phyloP scores from a whole-genome alignment of 2,329 filamentous ascomycete species.

The Verticillium longisporum region DNA sequence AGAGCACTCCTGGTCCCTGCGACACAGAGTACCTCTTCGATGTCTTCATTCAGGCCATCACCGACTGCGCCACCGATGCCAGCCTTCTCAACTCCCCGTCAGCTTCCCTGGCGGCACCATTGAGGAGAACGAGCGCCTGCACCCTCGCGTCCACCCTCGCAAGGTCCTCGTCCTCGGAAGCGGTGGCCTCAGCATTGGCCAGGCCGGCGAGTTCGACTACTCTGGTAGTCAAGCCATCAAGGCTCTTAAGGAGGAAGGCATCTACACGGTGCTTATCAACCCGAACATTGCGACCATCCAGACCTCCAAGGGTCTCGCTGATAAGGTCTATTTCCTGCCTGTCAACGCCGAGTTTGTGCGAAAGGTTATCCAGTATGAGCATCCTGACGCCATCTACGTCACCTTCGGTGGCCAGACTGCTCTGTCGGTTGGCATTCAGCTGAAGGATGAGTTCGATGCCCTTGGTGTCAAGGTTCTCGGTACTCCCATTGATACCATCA shows the following conservation, averaged over 20 bases:
- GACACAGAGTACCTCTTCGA: slow-evolving; percentile 98
- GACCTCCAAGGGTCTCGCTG: slow-evolving; percentile 92
- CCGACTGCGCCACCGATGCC: slow-evolving; percentile 60
- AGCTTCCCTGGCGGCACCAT: slow-evolving; percentile 79
- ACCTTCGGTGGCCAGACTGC: slow-evolving; percentile 98
- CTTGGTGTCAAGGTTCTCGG: slow-evolving; percentile 92
- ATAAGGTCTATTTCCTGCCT: slow-evolving; percentile 98
- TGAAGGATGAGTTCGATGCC: slow-evolving; percentile 92
- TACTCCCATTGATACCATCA: slow-evolving; percentile 95
- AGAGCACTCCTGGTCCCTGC: slow-evolving; percentile 89
- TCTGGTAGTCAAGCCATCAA: slow-evolving; percentile 98
- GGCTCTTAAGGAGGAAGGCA: slow-evolving; percentile 93
- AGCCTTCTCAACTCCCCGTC: slow-evolving; percentile 63
- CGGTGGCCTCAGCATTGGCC: slow-evolving; percentile 93
- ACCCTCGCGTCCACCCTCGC: slow-evolving; percentile 79
- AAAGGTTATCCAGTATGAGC: slow-evolving; percentile 93
- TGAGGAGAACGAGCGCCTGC: slow-evolving; percentile 68
- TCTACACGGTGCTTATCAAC: slow-evolving; percentile 97
- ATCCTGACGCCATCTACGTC: slow-evolving; percentile 92
- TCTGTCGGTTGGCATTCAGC: slow-evolving; percentile 90
- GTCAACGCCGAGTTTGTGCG: slow-evolving; percentile 96
- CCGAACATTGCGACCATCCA: slow-evolving; percentile 99
- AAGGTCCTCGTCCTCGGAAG: slow-evolving; percentile 92
- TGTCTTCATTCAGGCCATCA: slow-evolving; percentile 85
- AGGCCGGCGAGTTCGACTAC: slow-evolving; percentile 98